These are phyloP conservation scores for Rhazya stricta DNA, from an alignment of 257 asterid species.

Conservation along the genomic window DNA sequence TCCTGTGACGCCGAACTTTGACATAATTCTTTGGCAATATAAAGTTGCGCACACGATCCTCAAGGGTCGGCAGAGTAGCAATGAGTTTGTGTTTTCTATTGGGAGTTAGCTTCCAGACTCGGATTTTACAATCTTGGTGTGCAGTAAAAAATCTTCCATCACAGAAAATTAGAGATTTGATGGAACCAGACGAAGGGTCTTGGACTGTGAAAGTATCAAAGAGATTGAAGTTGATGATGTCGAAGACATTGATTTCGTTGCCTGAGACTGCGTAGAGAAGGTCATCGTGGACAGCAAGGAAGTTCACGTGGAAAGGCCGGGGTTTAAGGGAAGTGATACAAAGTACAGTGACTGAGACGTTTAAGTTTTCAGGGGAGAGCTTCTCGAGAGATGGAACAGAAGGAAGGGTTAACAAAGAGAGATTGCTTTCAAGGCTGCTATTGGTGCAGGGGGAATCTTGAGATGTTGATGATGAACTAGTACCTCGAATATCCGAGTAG, in stretches of 20 bases:
- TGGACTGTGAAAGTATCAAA: conserved; percentile 39
- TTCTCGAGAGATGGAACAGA: conserved; percentile 79
- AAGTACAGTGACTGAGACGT: conserved; percentile 32
- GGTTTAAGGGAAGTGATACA: conserved; percentile 31
- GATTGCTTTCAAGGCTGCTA: conserved; percentile 54
- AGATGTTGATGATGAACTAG: conserved; percentile 30
- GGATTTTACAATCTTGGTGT: conserved; percentile 75
- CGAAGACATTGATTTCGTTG: conserved; percentile 44
- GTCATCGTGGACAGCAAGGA: conserved; percentile 46
- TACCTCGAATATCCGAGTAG: conserved; percentile 25
- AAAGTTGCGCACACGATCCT: conserved; percentile 43
- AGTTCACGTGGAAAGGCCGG: conserved; percentile 28
- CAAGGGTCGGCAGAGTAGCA: conserved; percentile 56
- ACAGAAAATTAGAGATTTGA: conserved; percentile 52
- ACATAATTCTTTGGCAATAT: conserved; percentile 53
- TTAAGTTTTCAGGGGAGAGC: conserved; percentile 29
- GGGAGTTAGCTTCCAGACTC: conserved; percentile 45
- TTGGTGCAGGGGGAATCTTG: conserved; percentile 28
- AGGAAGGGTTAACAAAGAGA: conserved; percentile 69
- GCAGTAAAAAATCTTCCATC: conserved; percentile 57
- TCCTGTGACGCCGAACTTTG: conserved; percentile 57
- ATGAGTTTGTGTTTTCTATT: conserved; percentile 44
- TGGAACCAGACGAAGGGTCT: conserved; percentile 37
- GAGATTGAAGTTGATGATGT: conserved; percentile 23
- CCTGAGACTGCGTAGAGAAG: conserved; percentile 76